A percentile compares a stretch with the other conserved stretches of the same genome.
phyloP scores from a whole-genome alignment of 177 flowering plant genomes.

The Vitis hybrid region DNA sequence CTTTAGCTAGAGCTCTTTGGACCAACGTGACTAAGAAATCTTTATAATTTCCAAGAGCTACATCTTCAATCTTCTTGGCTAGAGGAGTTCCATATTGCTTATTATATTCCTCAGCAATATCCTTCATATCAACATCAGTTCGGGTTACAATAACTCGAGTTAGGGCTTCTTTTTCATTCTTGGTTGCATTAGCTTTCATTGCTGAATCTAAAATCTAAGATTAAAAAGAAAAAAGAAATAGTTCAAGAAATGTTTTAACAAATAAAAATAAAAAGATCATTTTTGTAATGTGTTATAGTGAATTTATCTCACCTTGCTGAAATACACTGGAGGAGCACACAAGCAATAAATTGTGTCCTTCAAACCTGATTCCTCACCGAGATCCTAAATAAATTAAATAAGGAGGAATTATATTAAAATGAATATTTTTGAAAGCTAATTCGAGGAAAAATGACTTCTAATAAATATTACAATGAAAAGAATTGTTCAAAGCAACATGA shows the following conservation, averaged over 20 bases:
- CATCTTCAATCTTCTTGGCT: conserved; percentile 43
- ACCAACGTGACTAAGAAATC: conserved; percentile 68
- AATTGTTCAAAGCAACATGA: no score
- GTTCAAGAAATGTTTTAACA: not conserved
- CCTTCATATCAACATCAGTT: conserved; percentile 60
- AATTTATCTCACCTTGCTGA: conserved; percentile 28
- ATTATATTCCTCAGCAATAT: conserved; percentile 49
- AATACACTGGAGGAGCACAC: conserved; percentile 28
- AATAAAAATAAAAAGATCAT: not conserved
- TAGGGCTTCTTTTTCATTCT: conserved; percentile 48
- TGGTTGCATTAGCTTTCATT: conserved; percentile 32
- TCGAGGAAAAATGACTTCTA: no score
- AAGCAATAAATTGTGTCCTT: conserved; percentile 54
- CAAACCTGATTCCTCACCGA: conserved; percentile 33
- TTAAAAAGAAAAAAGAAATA: conserved; percentile 23
- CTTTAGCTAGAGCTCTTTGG: conserved; percentile 28
- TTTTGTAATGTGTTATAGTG: no score
- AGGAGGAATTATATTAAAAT: no score
- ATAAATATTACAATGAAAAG: no score
- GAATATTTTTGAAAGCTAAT: no score
- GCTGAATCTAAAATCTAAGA: conserved; percentile 41
- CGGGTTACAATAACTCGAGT: conserved; percentile 64
- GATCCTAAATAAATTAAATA: conserved; percentile 42
- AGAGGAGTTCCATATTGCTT: conserved; percentile 42
- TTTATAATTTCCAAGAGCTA: conserved; percentile 57